Conservation (phyloP, 495 filamentous ascomycete species). For the Lepraria neglecta region DNA sequence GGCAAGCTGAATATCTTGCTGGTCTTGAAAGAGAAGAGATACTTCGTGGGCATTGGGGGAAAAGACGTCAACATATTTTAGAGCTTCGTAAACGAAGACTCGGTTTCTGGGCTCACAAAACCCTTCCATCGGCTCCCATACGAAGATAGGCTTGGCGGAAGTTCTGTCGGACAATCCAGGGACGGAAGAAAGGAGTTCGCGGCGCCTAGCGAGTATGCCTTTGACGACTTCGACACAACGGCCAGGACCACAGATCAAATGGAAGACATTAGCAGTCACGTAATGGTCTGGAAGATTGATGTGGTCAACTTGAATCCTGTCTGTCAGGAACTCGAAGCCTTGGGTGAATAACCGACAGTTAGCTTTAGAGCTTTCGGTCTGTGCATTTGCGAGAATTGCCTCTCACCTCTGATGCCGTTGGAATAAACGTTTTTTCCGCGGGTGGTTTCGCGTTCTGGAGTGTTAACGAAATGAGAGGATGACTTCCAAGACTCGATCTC, state of each 20-base stretch:
- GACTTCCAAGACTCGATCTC: conserved; percentile 68
- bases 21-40: conserved; percentile 27
- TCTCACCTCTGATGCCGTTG: conserved; percentile 50
- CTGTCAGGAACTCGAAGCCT: conserved; percentile 82
- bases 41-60: conserved; percentile 87
- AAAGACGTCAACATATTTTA: conserved; percentile 72
- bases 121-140: conserved; percentile 95
- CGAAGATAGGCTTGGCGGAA: conserved; percentile 55
- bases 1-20: not conserved
- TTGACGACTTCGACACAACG: conserved; percentile 71
- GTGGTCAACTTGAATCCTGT: conserved; percentile 70
- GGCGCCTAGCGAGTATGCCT: conserved; percentile 49
- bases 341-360: conserved; percentile 33
- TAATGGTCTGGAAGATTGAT: conserved; percentile 50
- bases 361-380: not conserved
- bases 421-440: conserved; percentile 86
- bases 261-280: conserved; percentile 67
- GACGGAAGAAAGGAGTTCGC: conserved; percentile 26
- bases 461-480: conserved; percentile 58
- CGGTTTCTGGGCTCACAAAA: conserved; percentile 72
- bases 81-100: conserved; percentile 60
- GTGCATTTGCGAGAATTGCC: not conserved
- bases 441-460: conserved; percentile 67
- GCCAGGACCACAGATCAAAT: conserved; percentile 75
- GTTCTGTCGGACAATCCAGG: not conserved